Percentiles rank a stretch among this genome's conserved stretches.
phyloP scores from a whole-genome alignment of 2,329 filamentous ascomycete species.

The Lasiodiplodia theobromae region DNA sequence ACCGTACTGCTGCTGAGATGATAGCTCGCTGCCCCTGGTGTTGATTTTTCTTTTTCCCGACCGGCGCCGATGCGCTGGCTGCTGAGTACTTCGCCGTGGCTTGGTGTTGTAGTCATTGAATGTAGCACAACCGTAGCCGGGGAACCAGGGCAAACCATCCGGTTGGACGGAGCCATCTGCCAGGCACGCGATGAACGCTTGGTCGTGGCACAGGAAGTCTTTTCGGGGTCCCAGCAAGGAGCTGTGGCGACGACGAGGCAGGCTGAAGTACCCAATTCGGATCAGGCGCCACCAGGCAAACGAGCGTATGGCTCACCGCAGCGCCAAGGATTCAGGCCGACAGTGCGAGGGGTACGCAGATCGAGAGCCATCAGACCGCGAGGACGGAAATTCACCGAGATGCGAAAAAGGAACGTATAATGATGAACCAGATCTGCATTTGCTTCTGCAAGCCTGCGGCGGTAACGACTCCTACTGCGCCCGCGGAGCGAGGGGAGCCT shows the following conservation, averaged over 20 bases:
- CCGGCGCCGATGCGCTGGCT: neutral
- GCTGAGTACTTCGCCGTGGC: neutral
- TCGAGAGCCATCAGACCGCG: neutral
- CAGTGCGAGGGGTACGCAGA: neutral
- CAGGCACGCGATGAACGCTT: neutral
- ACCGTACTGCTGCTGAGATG: neutral
- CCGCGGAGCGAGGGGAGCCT: neutral
- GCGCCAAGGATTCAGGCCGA: neutral
- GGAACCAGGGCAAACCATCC: neutral
- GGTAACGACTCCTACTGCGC: slow-evolving; percentile 2
- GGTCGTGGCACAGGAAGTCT: neutral
- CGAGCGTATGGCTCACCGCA: neutral
- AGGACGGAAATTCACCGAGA: neutral
- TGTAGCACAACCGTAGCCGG: neutral
- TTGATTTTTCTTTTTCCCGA: neutral
- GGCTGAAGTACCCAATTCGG: neutral
- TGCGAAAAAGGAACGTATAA: neutral
- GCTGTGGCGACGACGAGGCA: neutral
- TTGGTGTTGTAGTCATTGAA: neutral
- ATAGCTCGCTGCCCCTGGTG: neutral
- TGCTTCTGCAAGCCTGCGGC: neutral
- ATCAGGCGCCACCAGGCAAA: neutral
- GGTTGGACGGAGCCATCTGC: neutral
- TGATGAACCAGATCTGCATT: neutral
- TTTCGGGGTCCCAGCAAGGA: neutral